Base-by-base conservation (phyloP, 352 stramenopile genomes). In the Thalassiosira exigua region DNA sequence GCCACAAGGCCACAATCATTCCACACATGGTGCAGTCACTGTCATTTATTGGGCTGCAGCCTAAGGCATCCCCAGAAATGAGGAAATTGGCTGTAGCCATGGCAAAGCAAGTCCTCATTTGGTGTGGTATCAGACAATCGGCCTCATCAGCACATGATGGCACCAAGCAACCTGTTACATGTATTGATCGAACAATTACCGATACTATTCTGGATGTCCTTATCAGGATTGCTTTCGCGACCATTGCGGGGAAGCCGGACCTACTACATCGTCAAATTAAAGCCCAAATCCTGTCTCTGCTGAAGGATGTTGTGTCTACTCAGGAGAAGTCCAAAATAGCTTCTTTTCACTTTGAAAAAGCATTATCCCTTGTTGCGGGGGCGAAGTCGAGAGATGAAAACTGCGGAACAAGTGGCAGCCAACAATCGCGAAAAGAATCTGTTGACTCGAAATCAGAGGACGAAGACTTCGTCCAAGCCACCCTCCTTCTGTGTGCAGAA, bases 1-100 rank as follows among this genome's bases (percentile, higher is more conserved):
- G 88, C 17, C 96, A 97, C 77, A 93, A 96, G 33, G 89, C 86
- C 33, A 92, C 97, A 60, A 98, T 99, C 82, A 91, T 98, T 19
- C 91, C 95, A 26, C 93, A 98, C 4, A 98, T 99, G 95, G 93
- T 94, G 4, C 97, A 97, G 59, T 98, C 95, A 36, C 83, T 99
- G 12, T 98, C 96, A 53, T 92, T 95, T 21, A 81, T 99, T 30
- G 96, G 96, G n/a, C 95, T 98, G 32, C 95, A 96, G 36, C 95
- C 95, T 1, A 98, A 95, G 79, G 95, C 90, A 69, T 94, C 95
- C 17, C 86, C 94, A 19, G 96, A 99, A 75, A 97, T 98, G 68
- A 91, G 95, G 19, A 82, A 94, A 22, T 90, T 99, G 36, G 93
- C 95, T 4, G 91, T 99, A 0, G 95, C 95, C 52, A 93, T 99